Evolutionary conservation across 78 protist species (phyloP), one percentile per base, ranked within the genome.

Genomic region (Dictyostelium intermedium): DNA sequence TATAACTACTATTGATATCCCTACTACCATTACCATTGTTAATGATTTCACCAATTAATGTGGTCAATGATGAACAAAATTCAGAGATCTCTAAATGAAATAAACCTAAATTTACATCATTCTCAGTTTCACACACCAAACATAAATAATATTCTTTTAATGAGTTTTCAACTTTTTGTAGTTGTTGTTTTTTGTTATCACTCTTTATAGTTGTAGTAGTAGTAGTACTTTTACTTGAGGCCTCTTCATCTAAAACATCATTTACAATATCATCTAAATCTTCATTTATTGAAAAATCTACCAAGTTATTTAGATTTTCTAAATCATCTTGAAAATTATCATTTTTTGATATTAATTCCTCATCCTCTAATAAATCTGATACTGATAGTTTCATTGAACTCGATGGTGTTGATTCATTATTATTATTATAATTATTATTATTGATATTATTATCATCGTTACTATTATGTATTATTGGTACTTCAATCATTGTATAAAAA

Each of bases 401-500:
- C 30, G 32, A 35, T 69, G 78, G 13, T 35, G 32, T 72, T 39
- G 41, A 30, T 27, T 83, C 23, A 11, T 3, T 41, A 20, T 23
- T 20, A 11, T 60, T 41, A 45, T 45, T 45, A 16, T 78, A 41
- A 8, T 74, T 25, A 27, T 5, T 50, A 37, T 14, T 85, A 56
- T 74, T 32, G 73, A 10, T 47, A 2, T 53, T 45, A 47, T 53
- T 76, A 30, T 2, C 60, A 69, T 37, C 25, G 35, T 45, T 70
- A 72, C 5, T 83, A 14, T 66, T 56, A 56, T 56, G 0, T 56
- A 56, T 56, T 18, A 27, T 87, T 79, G 93, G 87, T 47, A 80
- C 87, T 50, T 89, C 87, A 4, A 89, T 74, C 6, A 89, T 34
- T 63, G 94, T 89, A 69, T 89, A 89, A 61, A 37, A 89, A 25